phyloP scores from a whole-genome alignment of 2,329 filamentous ascomycete species.

The Fusarium poae region DNA sequence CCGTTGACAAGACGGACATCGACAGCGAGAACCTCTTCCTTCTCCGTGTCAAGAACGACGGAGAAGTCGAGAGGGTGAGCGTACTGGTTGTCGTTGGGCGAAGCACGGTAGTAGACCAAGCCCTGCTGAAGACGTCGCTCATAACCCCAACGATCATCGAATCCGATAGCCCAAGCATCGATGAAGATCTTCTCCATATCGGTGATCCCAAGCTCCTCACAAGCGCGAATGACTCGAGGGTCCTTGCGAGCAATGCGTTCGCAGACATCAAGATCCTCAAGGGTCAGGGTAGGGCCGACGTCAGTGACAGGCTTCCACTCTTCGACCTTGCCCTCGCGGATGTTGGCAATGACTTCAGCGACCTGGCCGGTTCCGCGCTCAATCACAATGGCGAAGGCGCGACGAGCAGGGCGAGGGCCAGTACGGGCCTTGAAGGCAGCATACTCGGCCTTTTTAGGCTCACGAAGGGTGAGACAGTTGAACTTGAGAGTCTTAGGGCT shows the following conservation, averaged over 20 bases:
- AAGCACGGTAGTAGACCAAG: constrained; percentile 83
- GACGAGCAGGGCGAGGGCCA: constrained; percentile 63
- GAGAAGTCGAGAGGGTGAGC: constrained; percentile 68
- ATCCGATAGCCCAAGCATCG: constrained; percentile 88
- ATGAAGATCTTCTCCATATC: constrained; percentile 89
- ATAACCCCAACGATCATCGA: constrained; percentile 82
- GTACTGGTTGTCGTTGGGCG: constrained; percentile 75
- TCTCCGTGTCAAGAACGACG: constrained; percentile 59
- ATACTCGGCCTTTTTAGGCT: constrained; percentile 74
- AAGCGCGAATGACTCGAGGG: constrained; percentile 81
- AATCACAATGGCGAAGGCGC: constrained; percentile 63
- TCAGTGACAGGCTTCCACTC: constrained; percentile 61
- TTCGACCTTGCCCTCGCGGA: constrained; percentile 58
- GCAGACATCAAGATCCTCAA: constrained; percentile 83
- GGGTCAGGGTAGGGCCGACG: constrained; percentile 71
- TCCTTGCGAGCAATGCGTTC: constrained; percentile 77
- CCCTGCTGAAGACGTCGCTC: constrained; percentile 81
- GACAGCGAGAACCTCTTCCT: constrained; percentile 63
- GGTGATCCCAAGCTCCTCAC: constrained; percentile 78
- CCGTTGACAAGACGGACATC: constrained; percentile 59
- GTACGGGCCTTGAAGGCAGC: constrained; percentile 68
- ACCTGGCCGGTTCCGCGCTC: constrained; percentile 56
- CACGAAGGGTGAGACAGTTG: constrained; percentile 76
- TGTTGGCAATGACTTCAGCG: constrained; percentile 66
- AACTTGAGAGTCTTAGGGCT: constrained; percentile 55